Conservation (phyloP, 352 stramenopile genomes). For the Pythium rhizo-oryzae region DNA sequence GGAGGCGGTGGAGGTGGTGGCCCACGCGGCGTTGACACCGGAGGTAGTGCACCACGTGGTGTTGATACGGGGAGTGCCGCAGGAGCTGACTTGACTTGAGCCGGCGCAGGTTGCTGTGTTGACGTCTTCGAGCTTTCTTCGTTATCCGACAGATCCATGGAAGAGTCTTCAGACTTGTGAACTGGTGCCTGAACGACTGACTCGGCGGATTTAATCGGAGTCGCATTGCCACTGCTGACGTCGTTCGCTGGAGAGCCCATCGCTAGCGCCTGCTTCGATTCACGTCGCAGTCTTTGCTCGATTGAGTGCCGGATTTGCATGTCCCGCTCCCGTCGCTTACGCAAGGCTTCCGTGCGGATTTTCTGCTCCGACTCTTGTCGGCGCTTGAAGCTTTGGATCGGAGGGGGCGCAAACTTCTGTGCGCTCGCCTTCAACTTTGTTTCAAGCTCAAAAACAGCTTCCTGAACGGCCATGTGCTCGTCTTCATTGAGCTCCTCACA, state of each 20-base stretch:
- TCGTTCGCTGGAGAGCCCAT: constrained; percentile 31
- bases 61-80: neutral
- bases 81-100: neutral
- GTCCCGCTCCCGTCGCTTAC: constrained; percentile 75
- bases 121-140: constrained; percentile 24
- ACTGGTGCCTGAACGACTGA: constrained; percentile 6
- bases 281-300: constrained; percentile 43
- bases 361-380: constrained; percentile 79
- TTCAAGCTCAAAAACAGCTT: constrained; percentile 71
- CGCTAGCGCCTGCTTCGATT: constrained; percentile 1
- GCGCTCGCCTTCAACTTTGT: constrained; percentile 44
- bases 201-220: constrained; percentile 11
- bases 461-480: constrained; percentile 65
- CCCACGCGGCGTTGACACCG: neutral
- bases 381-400: constrained; percentile 86
- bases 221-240: constrained; percentile 20
- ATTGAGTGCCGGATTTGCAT: constrained; percentile 68
- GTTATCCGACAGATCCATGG: constrained; percentile 72
- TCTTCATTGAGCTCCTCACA: constrained; percentile 45
- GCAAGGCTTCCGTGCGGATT: constrained; percentile 65
- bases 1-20: constrained; percentile 6
- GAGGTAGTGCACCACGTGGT: constrained; percentile 1
- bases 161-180: constrained; percentile 56
- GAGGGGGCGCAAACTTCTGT: constrained; percentile 59
- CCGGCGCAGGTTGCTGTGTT: neutral